These are phyloP conservation scores for Gypsophila paniculata DNA, from an alignment of 179 eudicot genomes.

Conservation along the genomic window DNA sequence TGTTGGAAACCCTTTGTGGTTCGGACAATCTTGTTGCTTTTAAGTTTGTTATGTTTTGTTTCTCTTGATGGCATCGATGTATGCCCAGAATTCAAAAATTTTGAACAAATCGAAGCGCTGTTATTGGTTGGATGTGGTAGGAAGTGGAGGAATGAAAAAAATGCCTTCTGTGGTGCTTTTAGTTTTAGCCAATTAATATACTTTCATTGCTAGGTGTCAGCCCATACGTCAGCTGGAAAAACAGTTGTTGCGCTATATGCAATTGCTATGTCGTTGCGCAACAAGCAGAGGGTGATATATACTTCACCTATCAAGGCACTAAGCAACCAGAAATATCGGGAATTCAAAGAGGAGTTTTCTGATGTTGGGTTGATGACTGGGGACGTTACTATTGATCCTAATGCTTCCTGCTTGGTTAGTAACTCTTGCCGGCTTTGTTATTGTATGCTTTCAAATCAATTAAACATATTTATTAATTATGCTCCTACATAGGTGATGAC, in stretches of 20 bases:
- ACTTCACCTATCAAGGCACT: slow-evolving; percentile 98
- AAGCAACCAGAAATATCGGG: slow-evolving; percentile 95
- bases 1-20: no score
- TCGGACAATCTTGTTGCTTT: no score
- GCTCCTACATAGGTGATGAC: slow-evolving; percentile 70
- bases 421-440: slow-evolving; percentile 5
- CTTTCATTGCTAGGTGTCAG: slow-evolving; percentile 66
- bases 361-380: slow-evolving; percentile 99
- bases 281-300: slow-evolving; percentile 88
- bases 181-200: not conserved
- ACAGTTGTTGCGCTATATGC: slow-evolving; percentile 94
- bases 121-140: no score
- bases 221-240: slow-evolving; percentile 98
- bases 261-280: slow-evolving; percentile 86
- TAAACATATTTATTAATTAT: not conserved
- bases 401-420: slow-evolving; percentile 96
- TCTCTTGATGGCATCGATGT: no score
- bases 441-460: slow-evolving; percentile 2
- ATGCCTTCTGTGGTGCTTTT: not conserved
- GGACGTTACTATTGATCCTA: slow-evolving; percentile 94
- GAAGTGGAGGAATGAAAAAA: no score
- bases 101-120: no score
- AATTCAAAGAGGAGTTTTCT: slow-evolving; percentile 92
- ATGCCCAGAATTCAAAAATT: no score
- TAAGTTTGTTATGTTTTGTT: no score